These are phyloP conservation scores for Neurospora crassa DNA, from an alignment of 2,329 filamentous ascomycete species.

Conservation along the genomic window DNA sequence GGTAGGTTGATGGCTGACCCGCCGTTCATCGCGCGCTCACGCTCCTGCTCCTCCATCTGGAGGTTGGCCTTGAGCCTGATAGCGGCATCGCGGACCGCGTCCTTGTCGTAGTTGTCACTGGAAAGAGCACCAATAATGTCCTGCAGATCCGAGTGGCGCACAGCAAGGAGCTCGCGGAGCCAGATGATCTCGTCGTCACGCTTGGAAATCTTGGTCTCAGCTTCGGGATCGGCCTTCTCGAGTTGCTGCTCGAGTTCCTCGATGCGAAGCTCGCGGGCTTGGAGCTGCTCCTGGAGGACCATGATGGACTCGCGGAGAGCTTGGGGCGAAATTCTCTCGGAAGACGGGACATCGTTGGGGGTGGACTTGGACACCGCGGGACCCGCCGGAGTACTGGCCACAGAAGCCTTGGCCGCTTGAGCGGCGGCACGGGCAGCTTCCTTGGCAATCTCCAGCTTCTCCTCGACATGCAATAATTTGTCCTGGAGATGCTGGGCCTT, in stretches of 20 bases:
- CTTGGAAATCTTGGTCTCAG: conserved; percentile 75
- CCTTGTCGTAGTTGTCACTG: conserved; percentile 64
- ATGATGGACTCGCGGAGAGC: conserved; percentile 92
- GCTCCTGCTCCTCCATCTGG: conserved; percentile 96
- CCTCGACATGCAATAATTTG: conserved; percentile 73
- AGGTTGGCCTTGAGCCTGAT: conserved; percentile 90
- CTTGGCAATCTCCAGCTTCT: conserved; percentile 83
- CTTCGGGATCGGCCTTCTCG: conserved; percentile 62
- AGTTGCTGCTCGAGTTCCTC: conserved; percentile 74
- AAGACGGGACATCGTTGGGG: conserved; percentile 40
- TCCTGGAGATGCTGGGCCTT: conserved; percentile 83
- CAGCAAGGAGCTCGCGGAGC: conserved; percentile 86
- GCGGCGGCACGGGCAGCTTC: conserved; percentile 77
- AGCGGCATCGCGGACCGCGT: conserved; percentile 76
- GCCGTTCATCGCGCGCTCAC: conserved; percentile 71
- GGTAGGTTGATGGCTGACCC: conserved; percentile 59
- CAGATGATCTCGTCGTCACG: conserved; percentile 90
- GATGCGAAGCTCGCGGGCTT: conserved; percentile 83
- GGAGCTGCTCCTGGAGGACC: conserved; percentile 91
- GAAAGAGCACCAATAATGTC: conserved; percentile 80
- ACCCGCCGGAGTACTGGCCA: conserved; percentile 18
- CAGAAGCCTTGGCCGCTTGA: conserved; percentile 57
- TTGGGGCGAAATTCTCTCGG: conserved; percentile 87
- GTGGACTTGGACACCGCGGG: conserved; percentile 23
- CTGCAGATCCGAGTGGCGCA: conserved; percentile 82